Conservation (phyloP, 306 rosid species). For the Acacia acuminata region DNA sequence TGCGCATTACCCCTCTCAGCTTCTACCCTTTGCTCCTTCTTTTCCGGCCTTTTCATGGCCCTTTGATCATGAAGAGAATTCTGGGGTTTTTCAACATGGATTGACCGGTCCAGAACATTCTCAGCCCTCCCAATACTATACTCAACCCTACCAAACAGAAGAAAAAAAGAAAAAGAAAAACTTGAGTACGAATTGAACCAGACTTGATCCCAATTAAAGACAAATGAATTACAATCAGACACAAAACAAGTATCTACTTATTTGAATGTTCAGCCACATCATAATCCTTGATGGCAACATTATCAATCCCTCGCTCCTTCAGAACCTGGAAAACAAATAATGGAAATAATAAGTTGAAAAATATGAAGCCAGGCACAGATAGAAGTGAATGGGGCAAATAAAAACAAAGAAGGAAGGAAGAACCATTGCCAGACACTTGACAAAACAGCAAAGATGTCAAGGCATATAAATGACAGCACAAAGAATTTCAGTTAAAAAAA, state of each 20-base stretch:
- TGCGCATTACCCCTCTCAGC: constrained; percentile 61
- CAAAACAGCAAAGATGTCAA: constrained; percentile 5
- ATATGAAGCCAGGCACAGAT: constrained; percentile 19
- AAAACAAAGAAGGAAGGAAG: not conserved
- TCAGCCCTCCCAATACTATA: constrained; percentile 54
- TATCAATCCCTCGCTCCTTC: constrained; percentile 91
- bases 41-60: constrained; percentile 61
- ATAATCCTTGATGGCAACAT: constrained; percentile 48
- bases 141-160: constrained; percentile 57
- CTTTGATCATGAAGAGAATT: constrained; percentile 57
- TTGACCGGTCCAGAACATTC: constrained; percentile 50
- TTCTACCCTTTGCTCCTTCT: constrained; percentile 67
- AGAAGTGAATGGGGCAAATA: not conserved
- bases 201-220: not conserved
- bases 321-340: constrained; percentile 62
- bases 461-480: constrained; percentile 8
- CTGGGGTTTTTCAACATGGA: constrained; percentile 54
- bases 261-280: constrained; percentile 65
- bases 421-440: not conserved
- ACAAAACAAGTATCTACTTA: constrained; percentile 45
- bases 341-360: constrained; percentile 22
- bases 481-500: not conserved
- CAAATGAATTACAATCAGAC: not conserved
- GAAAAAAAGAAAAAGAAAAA: constrained; percentile 1
- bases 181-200: not conserved